Base-by-base conservation (phyloP, 257 asterid genomes). In the Przewalskia tangutica region DNA sequence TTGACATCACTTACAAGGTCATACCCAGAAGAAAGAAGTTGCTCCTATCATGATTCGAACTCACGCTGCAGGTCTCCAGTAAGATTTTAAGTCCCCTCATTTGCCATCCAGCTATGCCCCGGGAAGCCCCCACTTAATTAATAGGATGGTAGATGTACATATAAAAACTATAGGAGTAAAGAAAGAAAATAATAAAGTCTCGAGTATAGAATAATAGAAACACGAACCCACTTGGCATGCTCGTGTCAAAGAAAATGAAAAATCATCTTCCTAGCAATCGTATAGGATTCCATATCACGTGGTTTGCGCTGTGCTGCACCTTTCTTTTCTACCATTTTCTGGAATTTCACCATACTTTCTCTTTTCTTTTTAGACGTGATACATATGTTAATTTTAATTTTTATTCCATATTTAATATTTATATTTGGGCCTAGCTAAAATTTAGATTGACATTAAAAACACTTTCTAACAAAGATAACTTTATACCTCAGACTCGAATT, bases 271-370 rank as follows among this genome's bases (percentile, higher is more conserved):
- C 83, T 58, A n/a, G 81, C 14, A 79, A 86, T 84, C 84, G 44
- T 8, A 32, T 78, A 66, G 66, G 86, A 86, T 82, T 82, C 84
- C 65, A 20, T 14, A 64, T 87, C 95, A 91, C 93, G 90, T 91
- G 95, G 88, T 6, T 86, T 81, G 87, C 63, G 88, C 91, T 87
- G 91, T 86, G 78, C 54, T 66, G 3, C 68, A 48, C 46, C 79
- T 58, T 51, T 53, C 66, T 80, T 75, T 59, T 51, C 83, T n/a
- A 38, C 81, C 64, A 16, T 38, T 27, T 67, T 64, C 40, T n/a
- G 32, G 18, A 7, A 18, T n/a, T 23, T 27, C 16, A 38, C 7
- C 11, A 23, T 16, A 9, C 42, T 2, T 6, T 36, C 27, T 16
- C 32, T 3, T 66, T 38, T 17, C 54, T 18, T 44, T 50, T 46